phyloP scores from a whole-genome alignment of 2,329 filamentous ascomycete genomes.

The Aureobasidium uvarum region DNA sequence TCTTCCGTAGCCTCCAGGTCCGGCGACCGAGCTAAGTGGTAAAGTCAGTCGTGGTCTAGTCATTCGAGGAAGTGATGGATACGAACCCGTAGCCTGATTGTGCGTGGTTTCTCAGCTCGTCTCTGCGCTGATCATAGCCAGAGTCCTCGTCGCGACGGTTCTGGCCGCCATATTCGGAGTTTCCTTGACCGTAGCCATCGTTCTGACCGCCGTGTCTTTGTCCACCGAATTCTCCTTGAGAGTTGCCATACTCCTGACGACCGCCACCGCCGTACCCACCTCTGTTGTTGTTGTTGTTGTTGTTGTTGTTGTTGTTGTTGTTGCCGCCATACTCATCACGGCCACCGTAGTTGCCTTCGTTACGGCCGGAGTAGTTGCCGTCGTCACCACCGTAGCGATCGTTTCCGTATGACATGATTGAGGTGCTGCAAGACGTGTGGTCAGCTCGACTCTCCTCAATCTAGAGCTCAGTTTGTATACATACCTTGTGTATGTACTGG shows the following conservation, averaged over 20 bases:
- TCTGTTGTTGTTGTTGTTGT: constrained; percentile 20
- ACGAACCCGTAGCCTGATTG: constrained; percentile 29
- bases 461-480: background rate
- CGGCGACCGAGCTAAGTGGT: constrained; percentile 5
- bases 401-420: constrained; percentile 39
- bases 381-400: constrained; percentile 33
- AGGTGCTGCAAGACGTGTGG: background rate
- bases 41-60: background rate
- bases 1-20: constrained; percentile 24
- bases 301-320: constrained; percentile 5
- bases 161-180: constrained; percentile 29
- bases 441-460: background rate
- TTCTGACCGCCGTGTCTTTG: constrained; percentile 29
- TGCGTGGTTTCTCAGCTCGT: constrained; percentile 28
- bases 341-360: constrained; percentile 34
- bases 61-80: background rate
- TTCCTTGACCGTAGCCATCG: constrained; percentile 30
- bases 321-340: constrained; percentile 8
- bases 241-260: constrained; percentile 23
- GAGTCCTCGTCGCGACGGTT: constrained; percentile 26
- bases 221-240: constrained; percentile 18
- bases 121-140: constrained; percentile 28
- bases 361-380: constrained; percentile 32
- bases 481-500: background rate
- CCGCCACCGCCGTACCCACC: constrained; percentile 32